Base-by-base conservation (phyloP, 805 yeast genomes). In the Hanseniaspora singularis region DNA sequence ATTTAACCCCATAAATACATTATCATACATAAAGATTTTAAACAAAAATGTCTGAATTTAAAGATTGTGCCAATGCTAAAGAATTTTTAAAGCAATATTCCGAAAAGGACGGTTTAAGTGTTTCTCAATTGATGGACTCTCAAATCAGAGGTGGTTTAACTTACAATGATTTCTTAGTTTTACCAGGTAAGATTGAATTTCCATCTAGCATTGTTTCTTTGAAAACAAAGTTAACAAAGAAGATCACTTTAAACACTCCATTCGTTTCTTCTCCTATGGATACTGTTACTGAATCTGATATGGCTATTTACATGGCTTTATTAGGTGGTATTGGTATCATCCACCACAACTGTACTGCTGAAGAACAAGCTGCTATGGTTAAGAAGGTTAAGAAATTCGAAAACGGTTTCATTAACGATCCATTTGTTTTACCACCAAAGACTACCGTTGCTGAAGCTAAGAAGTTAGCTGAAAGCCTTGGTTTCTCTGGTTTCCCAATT, bases 231-330 rank as follows among this genome's bases (percentile, higher is more conserved):
- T 72, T 92, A 66, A 89, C 98, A 62, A 88, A 82, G 72, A 82
- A 81, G 61, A 92, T 92, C 72, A 67, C 92, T 48, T 73, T 92
- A 67, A 87, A 82, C 72, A 72, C 95, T 39, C 98, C 98, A 50
- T 86, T 92, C 56, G 89, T 92, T 51, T 89, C 97, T 18, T 86
- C 97, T 59, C 98, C 98, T 57, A 92, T 92, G 98, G 98, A 92
- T 70, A 92, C 98, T 41, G 98, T 92, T 55, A 92, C 98, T 50
- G 98, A 92, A 73, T 70, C 87, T 52, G 84, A 80, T 51, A 92
- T 92, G 98, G 98, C 98, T 54, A 89, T 92, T 58, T 79, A 87
- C 70, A 88, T 92, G 96, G 96, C 98, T 56, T 76, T 92, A 55
- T 76, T 88, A 58, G 98, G 98, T 66, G 98, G 98, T 69, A 86